Base-by-base conservation (phyloP, 1,139 yeast species). In the Zygoascus hellenicus region DNA sequence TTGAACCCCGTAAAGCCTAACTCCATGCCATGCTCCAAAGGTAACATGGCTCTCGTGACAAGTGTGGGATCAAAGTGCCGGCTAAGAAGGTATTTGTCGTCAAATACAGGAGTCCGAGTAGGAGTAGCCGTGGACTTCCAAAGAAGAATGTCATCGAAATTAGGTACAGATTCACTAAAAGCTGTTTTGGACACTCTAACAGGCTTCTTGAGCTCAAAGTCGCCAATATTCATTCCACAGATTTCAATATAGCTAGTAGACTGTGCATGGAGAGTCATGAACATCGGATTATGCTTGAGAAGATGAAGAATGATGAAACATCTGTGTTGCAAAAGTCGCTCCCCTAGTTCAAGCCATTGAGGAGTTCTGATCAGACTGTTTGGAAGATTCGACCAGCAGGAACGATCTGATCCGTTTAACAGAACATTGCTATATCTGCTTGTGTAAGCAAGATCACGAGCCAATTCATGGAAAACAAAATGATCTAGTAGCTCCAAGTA, bases 11-110 rank as follows among this genome's bases (percentile, higher is more conserved):
- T 22, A 7, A 22, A 22, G 6, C 26, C 26, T 5, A 43, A 22
- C 11, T 22, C 10, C 22, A 46, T 32, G 5, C 39, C 42, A 32
- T 35, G 41, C 39, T 46, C 45, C 28, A 44, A 29, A n/a, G 50
- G 50, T 22, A 47, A 43, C 9, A 47, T 26, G 17, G 35, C 38
- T 10, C n/a, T 16, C 19, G 33, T 22, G 7, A 22, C 6, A 22
- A 22, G 26, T 22, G 4, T 9, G 5, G 43, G 22, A 19, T 9
- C 5, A 7, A 11, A 10, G n/a, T 14, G 9, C 11, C 31, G 32
- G 17, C 22, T 41, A 1, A 41, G 38, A 28, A 41, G n/a, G 31
- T 41, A 32, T n/a, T 33, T 31, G 7, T 22, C 15, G 14, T 33
- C 14, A 17, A 41, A 36, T 17, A 15, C 15, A 13, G 39, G 26